phyloP scores from a whole-genome alignment of 371 early-diverging fungal species.

The Mucor racemosus region DNA sequence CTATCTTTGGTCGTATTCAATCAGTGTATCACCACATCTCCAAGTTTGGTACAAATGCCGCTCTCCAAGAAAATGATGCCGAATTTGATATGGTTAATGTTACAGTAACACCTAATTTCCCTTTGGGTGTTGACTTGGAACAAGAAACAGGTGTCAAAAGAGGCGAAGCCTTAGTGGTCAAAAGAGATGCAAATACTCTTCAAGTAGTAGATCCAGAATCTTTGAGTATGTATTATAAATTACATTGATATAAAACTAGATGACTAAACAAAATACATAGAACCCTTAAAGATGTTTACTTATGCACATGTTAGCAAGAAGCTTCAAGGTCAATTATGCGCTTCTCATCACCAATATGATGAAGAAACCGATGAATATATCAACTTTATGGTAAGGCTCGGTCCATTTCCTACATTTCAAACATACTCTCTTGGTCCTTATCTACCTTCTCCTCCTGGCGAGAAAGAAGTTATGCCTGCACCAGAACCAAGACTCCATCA shows the following conservation, averaged over 20 bases:
- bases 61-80: slow-evolving; percentile 43
- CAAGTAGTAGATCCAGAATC: slow-evolving; percentile 61
- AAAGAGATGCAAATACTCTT: slow-evolving; percentile 64
- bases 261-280: slow-evolving; percentile 19
- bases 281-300: slow-evolving; percentile 55
- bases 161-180: slow-evolving; percentile 48
- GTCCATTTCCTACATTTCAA: slow-evolving; percentile 51
- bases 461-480: slow-evolving; percentile 24
- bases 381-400: slow-evolving; percentile 54
- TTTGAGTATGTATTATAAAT: slow-evolving; percentile 34
- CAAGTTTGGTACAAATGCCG: slow-evolving; percentile 34
- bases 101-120: slow-evolving; percentile 68
- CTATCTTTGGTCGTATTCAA: slow-evolving; percentile 58
- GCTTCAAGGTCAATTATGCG: slow-evolving; percentile 53
- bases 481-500: slow-evolving; percentile 35
- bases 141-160: slow-evolving; percentile 39
- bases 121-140: slow-evolving; percentile 44
- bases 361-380: slow-evolving; percentile 53
- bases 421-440: slow-evolving; percentile 39
- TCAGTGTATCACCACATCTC: slow-evolving; percentile 49
- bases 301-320: slow-evolving; percentile 55
- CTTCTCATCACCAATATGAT: slow-evolving; percentile 59
- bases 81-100: slow-evolving; percentile 64
- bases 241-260: background rate
- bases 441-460: slow-evolving; percentile 20